These are phyloP conservation scores for Arthrobotrys entomopaga DNA, from an alignment of 2,329 filamentous ascomycete species.

Conservation along the genomic window DNA sequence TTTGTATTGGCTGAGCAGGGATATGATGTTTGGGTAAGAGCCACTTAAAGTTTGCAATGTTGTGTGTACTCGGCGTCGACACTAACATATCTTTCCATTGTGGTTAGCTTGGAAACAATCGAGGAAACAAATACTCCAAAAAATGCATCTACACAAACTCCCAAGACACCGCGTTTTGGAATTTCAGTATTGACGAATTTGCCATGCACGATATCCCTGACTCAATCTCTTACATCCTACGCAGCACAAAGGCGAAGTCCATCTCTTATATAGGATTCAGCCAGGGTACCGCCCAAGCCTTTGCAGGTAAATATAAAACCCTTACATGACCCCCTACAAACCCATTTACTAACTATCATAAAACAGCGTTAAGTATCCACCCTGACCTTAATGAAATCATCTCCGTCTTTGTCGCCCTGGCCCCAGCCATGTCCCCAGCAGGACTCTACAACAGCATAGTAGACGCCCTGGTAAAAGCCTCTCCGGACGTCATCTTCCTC, in stretches of 20 bases:
- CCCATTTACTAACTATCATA: neutral
- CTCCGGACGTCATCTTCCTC: constrained; percentile 89
- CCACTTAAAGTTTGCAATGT: neutral
- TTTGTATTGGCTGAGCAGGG: constrained; percentile 89
- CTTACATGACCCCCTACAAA: neutral
- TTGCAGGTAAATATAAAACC: constrained; percentile 68
- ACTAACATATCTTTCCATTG: too few relatives aligned
- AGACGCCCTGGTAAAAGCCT: constrained; percentile 91
- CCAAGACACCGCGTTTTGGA: constrained; percentile 83
- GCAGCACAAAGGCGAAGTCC: constrained; percentile 81
- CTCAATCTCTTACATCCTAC: constrained; percentile 89
- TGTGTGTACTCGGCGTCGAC: too few relatives aligned
- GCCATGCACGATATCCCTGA: constrained; percentile 97
- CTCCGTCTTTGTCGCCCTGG: constrained; percentile 94
- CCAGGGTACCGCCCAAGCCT: constrained; percentile 95
- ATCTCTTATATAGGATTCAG: constrained; percentile 97
- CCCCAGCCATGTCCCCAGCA: constrained; percentile 94
- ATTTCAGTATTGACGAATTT: constrained; percentile 98
- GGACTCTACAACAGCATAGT: constrained; percentile 90
- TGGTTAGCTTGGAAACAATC: constrained; percentile 85
- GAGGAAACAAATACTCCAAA: constrained; percentile 99
- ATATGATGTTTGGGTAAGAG: constrained; percentile 89
- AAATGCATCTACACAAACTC: constrained; percentile 84
- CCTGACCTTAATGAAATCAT: constrained; percentile 91
- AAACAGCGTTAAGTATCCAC: constrained; percentile 80